Evolutionary conservation across 1,284 basidiomycete genomes (phyloP), one percentile per base, ranked within the genome.

Genomic region (Leccinum colubrinum): DNA sequence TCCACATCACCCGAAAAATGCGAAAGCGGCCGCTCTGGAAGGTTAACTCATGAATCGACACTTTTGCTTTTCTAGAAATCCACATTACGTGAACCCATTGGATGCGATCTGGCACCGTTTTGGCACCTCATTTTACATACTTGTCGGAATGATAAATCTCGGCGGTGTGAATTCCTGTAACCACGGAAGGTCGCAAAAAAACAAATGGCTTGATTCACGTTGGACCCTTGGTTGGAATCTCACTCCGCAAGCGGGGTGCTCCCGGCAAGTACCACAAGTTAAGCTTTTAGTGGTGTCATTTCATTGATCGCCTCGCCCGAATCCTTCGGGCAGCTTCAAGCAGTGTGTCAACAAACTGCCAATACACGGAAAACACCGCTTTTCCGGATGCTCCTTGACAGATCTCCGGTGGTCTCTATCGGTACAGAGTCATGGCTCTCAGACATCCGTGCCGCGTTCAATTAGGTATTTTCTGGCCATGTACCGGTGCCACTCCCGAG

Each of bases 1-100:
- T 95, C 66, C 91, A 94, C 74, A 82, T 95, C 69, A 94, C 92
- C 54, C 85, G 92, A 67, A 94, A 94, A 79, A 80, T 89, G 79
- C 89, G 87, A 77, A 90, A 88, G 78, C 84, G 88, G 68, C 85
- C 87, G 54, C 77, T 94, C 72, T 95, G 90, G 90, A 94, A 95
- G 81, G 91, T 95, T 61, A 89, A 89, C 78, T 85, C 88, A 25
- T 77, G 65, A 74, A 64, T 56, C 27, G 54, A 66, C 64, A 58
- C 46, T 58, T 58, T 58, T 57, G 58, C 58, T 35, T 56, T 61
- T 67, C 58, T 66, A 58, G 62, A 62, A 63, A 66, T 59, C 15
- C 50, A 58, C 64, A 62, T 76, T 74, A 76, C 73, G 71, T 70
- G 62, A 71, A 64, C 55, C 59, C 62, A 53, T 56, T 63, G 63